Evolutionary conservation across 73 alveolate genomes (phyloP), one percentile per base, ranked within the genome.

Genomic region (Blepharisma japonicum): DNA sequence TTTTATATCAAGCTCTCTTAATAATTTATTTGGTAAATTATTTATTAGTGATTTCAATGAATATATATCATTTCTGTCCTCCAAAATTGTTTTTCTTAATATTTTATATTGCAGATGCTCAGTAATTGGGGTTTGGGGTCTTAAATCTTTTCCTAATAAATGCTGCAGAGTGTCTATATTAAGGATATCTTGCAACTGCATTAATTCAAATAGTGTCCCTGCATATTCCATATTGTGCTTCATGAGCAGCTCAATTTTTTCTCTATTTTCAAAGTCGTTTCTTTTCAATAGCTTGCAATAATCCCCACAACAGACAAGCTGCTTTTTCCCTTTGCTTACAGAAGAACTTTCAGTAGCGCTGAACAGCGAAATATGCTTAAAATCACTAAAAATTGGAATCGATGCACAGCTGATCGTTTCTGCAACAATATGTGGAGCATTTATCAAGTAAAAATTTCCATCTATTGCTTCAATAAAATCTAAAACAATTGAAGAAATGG

Each of bases 151-250:
- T 8, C 23, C 74, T 9, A 61, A 39, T 39, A 61, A 61, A 25
- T 61, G 74, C 18, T 61, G 38, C 5, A 61, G 47, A 25, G 74
- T 61, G 74, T 61, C 74, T 14, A 61, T 61, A 39, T 61, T 61
- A 11, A 61, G 74, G 23, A 61, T 14, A 61, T 61, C 74, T 39
- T 61, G 74, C 39, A 61, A 25, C 47, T 61, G 14, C 38, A 61
- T 14, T 9, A 61, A 39, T 61, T 61, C 74, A 61, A 61, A 61
- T 61, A 61, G 23, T 14, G 74, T 61, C 74, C 74, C 74, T 61
- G 74, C 74, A 39, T 20, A 61, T 61, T 61, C 74, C 47, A 61
- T 8, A 25, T 61, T n/a, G 74, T 61, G 74, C 5, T 61, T 61
- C 74, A 61, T 61, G 11, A 61, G 74, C 14, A 61, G 5, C 74